phyloP scores from a whole-genome alignment of 768 basidiomycete species.

The Artomyces pyxidatus region DNA sequence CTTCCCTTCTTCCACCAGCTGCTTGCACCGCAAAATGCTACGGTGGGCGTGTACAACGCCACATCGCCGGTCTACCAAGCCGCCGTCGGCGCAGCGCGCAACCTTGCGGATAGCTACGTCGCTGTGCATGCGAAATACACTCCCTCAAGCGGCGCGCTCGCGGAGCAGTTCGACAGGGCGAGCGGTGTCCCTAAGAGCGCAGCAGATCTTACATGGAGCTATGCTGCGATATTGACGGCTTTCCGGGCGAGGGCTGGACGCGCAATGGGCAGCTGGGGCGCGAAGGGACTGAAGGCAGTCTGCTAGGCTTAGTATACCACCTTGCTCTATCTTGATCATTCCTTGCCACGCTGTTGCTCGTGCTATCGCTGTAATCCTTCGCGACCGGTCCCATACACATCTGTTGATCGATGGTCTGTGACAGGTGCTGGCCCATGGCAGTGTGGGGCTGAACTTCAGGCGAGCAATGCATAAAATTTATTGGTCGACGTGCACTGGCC shows the following conservation, averaged over 20 bases:
- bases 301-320: no score
- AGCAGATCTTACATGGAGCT: conserved; percentile 64
- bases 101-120: conserved; percentile 60
- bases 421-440: no score
- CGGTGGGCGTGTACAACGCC: conserved; percentile 44
- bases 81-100: conserved; percentile 39
- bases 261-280: conserved; percentile 53
- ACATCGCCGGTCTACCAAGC: conserved; percentile 40
- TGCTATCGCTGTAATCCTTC: no score
- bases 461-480: no score
- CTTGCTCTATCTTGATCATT: no score
- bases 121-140: conserved; percentile 51
- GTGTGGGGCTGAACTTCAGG: no score
- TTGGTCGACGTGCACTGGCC: no score
- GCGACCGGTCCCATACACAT: no score
- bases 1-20: conserved; percentile 65
- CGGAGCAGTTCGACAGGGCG: conserved; percentile 52
- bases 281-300: conserved; percentile 35
- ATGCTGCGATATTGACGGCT: conserved; percentile 56
- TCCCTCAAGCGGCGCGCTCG: conserved; percentile 45
- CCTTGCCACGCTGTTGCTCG: no score
- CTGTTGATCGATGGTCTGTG: no score
- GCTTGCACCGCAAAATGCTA: conserved; percentile 29
- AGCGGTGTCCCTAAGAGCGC: conserved; percentile 52
- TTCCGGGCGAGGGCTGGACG: conserved; percentile 47